Evolutionary conservation across 306 rosid species (phyloP).

Genomic region (cucumber (Cucumis sativus)): Cucumber_9930_V3 NC_026656.2:19997501-19998000

Average conservation of each 20-base stretch:
- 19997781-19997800: neutral
- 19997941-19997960: neutral
- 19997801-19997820: neutral
- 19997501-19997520: neutral
- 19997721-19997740: constrained; percentile 74
- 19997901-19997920: neutral
- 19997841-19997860: neutral
- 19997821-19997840: neutral
- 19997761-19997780: neutral
- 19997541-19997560: neutral
- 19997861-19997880: neutral
- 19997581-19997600: neutral
- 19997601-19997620: neutral
- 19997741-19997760: constrained; percentile 96
- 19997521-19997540: neutral
- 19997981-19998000: neutral
- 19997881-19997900: neutral
- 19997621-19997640: neutral
- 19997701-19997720: constrained; percentile 77
- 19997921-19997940: neutral
- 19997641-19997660: neutral
- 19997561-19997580: neutral
- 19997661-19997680: constrained; percentile 27
- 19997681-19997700: constrained; percentile 89
- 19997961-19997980: neutral